phyloP scores from a whole-genome alignment of 2,329 filamentous ascomycete species.

The Paecilomyces sp. region DNA sequence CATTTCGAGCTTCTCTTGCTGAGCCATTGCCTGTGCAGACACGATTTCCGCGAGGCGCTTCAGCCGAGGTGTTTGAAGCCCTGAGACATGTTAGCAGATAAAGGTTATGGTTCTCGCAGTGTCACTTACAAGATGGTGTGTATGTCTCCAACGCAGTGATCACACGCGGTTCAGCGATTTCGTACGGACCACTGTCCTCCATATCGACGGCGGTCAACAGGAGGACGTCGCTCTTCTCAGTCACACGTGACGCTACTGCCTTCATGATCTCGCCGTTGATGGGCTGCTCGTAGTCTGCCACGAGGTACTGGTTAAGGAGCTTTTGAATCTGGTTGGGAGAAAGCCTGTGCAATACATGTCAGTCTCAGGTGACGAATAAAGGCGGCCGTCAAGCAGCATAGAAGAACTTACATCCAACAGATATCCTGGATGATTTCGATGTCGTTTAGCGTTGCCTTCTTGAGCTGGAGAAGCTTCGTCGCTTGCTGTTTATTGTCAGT shows the following conservation, averaged over 20 bases:
- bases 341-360: slow-evolving; percentile 51
- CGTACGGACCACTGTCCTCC: slow-evolving; percentile 97
- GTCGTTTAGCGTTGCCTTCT: slow-evolving; percentile 97
- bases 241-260: slow-evolving; percentile 91
- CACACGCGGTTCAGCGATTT: slow-evolving; percentile 92
- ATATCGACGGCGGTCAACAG: slow-evolving; percentile 93
- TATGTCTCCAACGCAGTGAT: slow-evolving; percentile 98
- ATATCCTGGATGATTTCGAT: slow-evolving; percentile 99
- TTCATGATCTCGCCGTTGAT: slow-evolving; percentile 99
- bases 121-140: slow-evolving; percentile 81
- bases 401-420: slow-evolving; percentile 85
- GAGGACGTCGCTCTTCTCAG: slow-evolving; percentile 95
- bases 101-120: neutral
- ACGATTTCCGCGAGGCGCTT: slow-evolving; percentile 98
- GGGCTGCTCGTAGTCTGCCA: slow-evolving; percentile 97
- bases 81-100: slow-evolving; percentile 41
- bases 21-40: slow-evolving; percentile 88
- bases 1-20: slow-evolving; percentile 74
- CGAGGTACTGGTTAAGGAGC: slow-evolving; percentile 94
- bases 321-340: slow-evolving; percentile 99
- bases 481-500: slow-evolving; percentile 60
- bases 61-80: slow-evolving; percentile 90
- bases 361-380: slow-evolving; percentile 2
- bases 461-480: slow-evolving; percentile 93
- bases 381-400: neutral